Base-by-base conservation (phyloP, 176 grass and related monocot species). In the Tillandsia fasciculata region DNA sequence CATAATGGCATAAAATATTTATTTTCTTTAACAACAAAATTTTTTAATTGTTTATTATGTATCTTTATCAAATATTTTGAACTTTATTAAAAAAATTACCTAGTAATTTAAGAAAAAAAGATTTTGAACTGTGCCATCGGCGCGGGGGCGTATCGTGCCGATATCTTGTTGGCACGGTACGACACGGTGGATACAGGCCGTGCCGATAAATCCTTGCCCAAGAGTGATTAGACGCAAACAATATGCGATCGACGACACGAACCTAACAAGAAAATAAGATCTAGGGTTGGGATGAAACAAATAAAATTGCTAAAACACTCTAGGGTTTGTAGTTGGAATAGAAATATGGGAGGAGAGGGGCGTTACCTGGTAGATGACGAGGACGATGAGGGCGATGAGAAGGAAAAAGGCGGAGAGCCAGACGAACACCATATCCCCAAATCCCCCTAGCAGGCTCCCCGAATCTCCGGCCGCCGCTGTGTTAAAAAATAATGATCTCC, bases 401-500 rank as follows among this genome's bases (percentile, higher is more conserved):
- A 97, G 81, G 84, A 92, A 92, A 89, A 97, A 97, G 33, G 81
- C 82, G 78, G 71, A 24, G 69, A 97, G 86, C 94, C 94, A 97
- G 42, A 97, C 79, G 73, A 92, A 87, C 22, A 92, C 86, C 94
- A 97, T 89, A 83, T 70, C 76, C 15, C 49, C 28, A 42, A 42
- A 42, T 7, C 33, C 33, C 13, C 9, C 24, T 29, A 11, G 1
- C 2, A 59, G 15, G 54, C n/a, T 9, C 8, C 54, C 14, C 54
- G 20, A 1, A 59, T 59, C 54, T 17, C 54, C 14, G 12, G 15
- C 54, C 54, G 54, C 14, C 20, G 54, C 33, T 0, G 33, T 7
- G 33, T 42, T 42, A 42, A 42, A 9, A 14, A 17, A 59, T 22
- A 59, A 8, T 15, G 56, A 14, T 20, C 9, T 14, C 12, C 54